Base-by-base conservation (phyloP, 306 rosid genomes). In the Prunus kanzakura region DNA sequence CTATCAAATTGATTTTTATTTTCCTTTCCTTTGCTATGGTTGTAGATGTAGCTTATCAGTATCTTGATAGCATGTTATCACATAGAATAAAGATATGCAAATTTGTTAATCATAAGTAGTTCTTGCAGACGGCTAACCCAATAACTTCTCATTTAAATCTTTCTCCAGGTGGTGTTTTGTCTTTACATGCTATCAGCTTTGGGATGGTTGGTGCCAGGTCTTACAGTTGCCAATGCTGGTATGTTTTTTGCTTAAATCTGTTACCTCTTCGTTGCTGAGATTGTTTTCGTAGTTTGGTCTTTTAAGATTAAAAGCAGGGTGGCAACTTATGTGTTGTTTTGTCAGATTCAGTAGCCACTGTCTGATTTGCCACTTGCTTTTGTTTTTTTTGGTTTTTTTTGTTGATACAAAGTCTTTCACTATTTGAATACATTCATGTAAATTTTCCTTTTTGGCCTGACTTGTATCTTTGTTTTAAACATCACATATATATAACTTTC, bases 161-260 rank as follows among this genome's bases (percentile, higher is more conserved):
- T 71, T 71, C 67, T 69, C 68, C 86, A 90, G 98, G 98, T 95
- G 16, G 79, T 89, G 61, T 51, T 87, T 76, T 86, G 73, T 74
- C 98, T 95, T 20, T 95, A 90, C 43, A 72, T 78, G 14, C 83
- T 90, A 49, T 90, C 97, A 8, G 93, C 88, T 71, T 76, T 95
- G 61, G 98, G 97, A 75, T 83, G 97, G 89, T 76, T 90, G 47
- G 92, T 90, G 75, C 82, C 93, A 22, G 97, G 93, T 60, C 86
- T 82, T 55, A 90, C 98, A 8, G 89, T 95, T 82, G 96, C 97
- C 47, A 92, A 92, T 75, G 85, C 93, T 61, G 98, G 97, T 88
- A 87, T 47, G 88, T 72, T 74, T 45, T 35, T 54, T 57, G 11
- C 69, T 67, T 30, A 14, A 55, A 62, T 64, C 23, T 72, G 15